A percentile compares a stretch with the other conserved stretches of the same genome.
These are phyloP conservation scores for Priceomyces melissophilus DNA, from an alignment of 805 yeast species.

Conservation along the genomic window DNA sequence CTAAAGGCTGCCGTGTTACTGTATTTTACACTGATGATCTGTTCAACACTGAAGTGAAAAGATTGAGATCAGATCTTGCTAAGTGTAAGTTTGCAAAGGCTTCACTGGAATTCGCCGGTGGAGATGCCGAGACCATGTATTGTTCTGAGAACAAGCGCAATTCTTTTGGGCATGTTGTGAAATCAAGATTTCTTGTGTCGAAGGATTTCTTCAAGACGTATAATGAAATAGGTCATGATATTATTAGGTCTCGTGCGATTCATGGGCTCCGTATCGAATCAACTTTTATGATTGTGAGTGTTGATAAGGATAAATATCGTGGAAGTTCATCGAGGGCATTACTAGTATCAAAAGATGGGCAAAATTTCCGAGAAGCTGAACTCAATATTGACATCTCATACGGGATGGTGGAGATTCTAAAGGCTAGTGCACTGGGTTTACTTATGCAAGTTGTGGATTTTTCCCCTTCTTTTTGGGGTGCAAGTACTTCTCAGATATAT, in stretches of 20 bases:
- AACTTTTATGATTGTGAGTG: conserved; percentile 39
- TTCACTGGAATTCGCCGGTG: conserved; percentile 13
- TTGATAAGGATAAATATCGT: conserved; percentile 42
- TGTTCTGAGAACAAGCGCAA: conserved; percentile 31
- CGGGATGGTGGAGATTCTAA: conserved; percentile 38
- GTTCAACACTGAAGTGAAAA: conserved; percentile 34
- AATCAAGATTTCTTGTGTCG: conserved; percentile 36
- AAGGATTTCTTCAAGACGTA: conserved; percentile 41
- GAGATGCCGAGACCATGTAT: conserved; percentile 29
- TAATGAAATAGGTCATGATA: conserved; percentile 25
- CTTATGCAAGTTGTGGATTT: conserved; percentile 25
- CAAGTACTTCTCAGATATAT: conserved; percentile 33
- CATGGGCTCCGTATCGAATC: conserved; percentile 35
- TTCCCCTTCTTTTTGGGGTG: conserved; percentile 10
- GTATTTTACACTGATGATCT: conserved; percentile 44
- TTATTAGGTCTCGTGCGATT: conserved; percentile 25
- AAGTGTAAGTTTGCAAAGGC: conserved; percentile 33
- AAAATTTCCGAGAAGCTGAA: conserved; percentile 35
- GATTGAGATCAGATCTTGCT: conserved; percentile 21
- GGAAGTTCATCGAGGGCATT: conserved; percentile 34
- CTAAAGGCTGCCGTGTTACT: conserved; percentile 20
- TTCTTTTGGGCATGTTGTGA: conserved; percentile 37
- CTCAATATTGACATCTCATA: conserved; percentile 33
- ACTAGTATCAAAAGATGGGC: conserved; percentile 47
- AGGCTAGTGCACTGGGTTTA: conserved; percentile 34